phyloP scores from a whole-genome alignment of 345 rosid genomes.

The Capsella bursapastoris region DNA sequence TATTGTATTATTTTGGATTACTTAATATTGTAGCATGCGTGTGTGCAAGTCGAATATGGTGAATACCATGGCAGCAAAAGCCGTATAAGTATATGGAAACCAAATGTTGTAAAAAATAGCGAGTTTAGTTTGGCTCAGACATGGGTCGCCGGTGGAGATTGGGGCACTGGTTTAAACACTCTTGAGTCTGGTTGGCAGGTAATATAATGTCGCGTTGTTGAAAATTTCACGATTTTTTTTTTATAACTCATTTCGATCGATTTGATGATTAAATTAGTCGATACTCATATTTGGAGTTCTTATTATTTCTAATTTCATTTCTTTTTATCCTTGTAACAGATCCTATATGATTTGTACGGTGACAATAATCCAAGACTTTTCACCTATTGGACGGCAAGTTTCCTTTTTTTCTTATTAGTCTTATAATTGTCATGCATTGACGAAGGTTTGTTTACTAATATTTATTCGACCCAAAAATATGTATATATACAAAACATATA shows the following conservation, averaged over 20 bases:
- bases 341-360: not conserved
- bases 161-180: constrained; percentile 51
- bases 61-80: constrained; percentile 34
- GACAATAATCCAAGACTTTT: constrained; percentile 35
- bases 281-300: not conserved
- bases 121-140: constrained; percentile 72
- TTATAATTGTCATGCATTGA: not conserved
- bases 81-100: constrained; percentile 66
- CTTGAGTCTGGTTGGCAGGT: constrained; percentile 81
- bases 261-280: not conserved
- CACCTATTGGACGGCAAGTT: constrained; percentile 28
- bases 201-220: not conserved
- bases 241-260: not conserved
- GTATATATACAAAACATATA: constrained; percentile 36
- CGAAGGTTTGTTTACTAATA: not conserved
- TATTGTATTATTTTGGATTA: not conserved
- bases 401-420: not conserved
- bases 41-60: constrained; percentile 10
- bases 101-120: constrained; percentile 46
- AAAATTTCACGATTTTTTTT: not conserved
- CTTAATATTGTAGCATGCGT: constrained; percentile 14
- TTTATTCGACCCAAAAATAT: not conserved
- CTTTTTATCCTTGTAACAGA: constrained; percentile 21
- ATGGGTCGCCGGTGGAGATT: constrained; percentile 59
- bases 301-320: not conserved